Evolutionary conservation across 306 rosid genomes (phyloP).

Genomic region (Gynostemma pentaphyllum): DNA sequence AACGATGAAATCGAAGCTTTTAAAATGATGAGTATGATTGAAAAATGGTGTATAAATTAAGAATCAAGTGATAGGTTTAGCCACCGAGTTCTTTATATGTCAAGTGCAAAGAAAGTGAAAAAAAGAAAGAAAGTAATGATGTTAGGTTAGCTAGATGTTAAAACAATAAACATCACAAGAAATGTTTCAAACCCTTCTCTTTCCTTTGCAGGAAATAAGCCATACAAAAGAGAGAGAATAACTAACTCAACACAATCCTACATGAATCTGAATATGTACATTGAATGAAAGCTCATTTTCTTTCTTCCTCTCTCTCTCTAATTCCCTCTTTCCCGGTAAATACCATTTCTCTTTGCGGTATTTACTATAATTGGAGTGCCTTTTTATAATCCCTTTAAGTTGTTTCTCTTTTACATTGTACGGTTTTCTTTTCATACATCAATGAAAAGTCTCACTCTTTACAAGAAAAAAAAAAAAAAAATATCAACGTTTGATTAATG

Average conservation of each 20-base stretch:
- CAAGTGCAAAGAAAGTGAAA: too few relatives aligned
- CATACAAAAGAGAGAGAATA: constrained; percentile 8
- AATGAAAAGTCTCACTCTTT: too few relatives aligned
- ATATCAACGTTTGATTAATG: constrained; percentile 22
- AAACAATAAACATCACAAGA: constrained; percentile 1
- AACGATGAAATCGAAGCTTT: too few relatives aligned
- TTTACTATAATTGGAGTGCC: too few relatives aligned
- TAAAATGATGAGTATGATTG: too few relatives aligned
- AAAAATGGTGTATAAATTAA: too few relatives aligned
- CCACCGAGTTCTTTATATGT: too few relatives aligned
- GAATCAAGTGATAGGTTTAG: too few relatives aligned
- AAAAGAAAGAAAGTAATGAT: not conserved
- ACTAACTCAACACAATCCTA: constrained; percentile 10
- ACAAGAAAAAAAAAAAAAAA: too few relatives aligned
- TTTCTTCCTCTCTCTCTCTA: not conserved
- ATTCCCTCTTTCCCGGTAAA: not conserved
- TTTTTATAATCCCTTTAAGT: not conserved
- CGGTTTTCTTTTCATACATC: too few relatives aligned
- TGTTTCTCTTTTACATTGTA: not conserved
- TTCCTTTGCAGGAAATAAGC: constrained; percentile 12
- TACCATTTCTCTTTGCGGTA: too few relatives aligned
- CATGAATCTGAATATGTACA: constrained; percentile 11
- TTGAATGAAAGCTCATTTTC: constrained; percentile 11
- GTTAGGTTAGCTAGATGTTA: constrained; percentile 6
- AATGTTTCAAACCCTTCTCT: constrained; percentile 7